Percentiles rank a stretch among this genome's conserved stretches.
These are phyloP conservation scores for Tetrahymena borealis DNA, from an alignment of 73 alveolate species.

Conservation along the genomic window DNA sequence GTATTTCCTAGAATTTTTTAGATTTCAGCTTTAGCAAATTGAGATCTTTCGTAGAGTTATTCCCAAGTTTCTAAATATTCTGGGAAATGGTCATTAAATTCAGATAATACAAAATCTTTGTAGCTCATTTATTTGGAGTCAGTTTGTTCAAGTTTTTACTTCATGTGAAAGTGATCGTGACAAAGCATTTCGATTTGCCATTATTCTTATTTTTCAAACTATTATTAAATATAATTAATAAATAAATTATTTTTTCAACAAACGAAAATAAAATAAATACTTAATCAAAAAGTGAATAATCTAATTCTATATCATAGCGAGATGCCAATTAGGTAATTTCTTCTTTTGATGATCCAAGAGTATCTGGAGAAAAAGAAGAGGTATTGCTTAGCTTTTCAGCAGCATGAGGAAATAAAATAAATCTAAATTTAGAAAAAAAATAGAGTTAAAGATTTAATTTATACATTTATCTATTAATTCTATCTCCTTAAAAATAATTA, in stretches of 20 bases:
- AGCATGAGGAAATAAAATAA: background rate
- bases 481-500: background rate
- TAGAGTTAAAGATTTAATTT: background rate
- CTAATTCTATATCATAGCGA: background rate
- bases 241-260: background rate
- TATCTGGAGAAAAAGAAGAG: background rate
- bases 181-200: background rate
- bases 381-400: background rate
- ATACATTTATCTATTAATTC: background rate
- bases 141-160: background rate
- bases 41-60: background rate
- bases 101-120: background rate
- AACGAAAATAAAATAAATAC: background rate
- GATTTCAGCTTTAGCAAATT: background rate
- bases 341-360: background rate
- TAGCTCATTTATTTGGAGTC: background rate
- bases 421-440: background rate
- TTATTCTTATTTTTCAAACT: background rate
- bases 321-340: background rate
- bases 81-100: background rate
- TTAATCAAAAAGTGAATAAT: background rate
- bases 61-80: background rate
- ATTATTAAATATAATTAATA: background rate
- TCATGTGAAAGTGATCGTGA: background rate
- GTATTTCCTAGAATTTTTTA: background rate